Evolutionary conservation across 2,329 filamentous ascomycete genomes (phyloP).

Genomic region (Hansfordia pulvinata): DNA sequence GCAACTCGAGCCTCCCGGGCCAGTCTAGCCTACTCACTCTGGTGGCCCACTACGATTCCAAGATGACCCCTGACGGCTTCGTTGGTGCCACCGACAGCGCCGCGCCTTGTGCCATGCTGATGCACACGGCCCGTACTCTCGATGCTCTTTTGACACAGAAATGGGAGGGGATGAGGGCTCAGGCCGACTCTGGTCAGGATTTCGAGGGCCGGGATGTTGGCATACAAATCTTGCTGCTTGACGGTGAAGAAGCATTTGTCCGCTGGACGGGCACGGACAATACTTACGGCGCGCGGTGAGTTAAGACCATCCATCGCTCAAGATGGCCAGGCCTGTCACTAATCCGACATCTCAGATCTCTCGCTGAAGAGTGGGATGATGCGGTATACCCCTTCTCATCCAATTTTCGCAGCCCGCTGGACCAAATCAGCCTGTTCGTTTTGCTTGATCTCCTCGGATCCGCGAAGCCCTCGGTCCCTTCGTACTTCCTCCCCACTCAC

Average conservation of each 20-base stretch:
- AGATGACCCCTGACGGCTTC: constrained; percentile 69
- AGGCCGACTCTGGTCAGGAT: constrained; percentile 34
- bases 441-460: constrained; percentile 81
- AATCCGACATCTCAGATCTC: too few relatives aligned
- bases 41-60: constrained; percentile 89
- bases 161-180: constrained; percentile 60
- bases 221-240: constrained; percentile 78
- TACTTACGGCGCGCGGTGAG: constrained; percentile 72
- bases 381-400: constrained; percentile 56
- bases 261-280: constrained; percentile 72
- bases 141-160: constrained; percentile 69
- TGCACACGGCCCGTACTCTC: constrained; percentile 72
- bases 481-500: constrained; percentile 81
- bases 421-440: constrained; percentile 76
- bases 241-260: constrained; percentile 88
- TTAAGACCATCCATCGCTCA: too few relatives aligned
- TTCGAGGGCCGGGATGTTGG: constrained; percentile 69
- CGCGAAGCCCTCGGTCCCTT: constrained; percentile 56
- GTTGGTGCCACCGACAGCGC: constrained; percentile 91
- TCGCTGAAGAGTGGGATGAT: constrained; percentile 72
- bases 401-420: constrained; percentile 60
- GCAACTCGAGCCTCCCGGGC: too few relatives aligned
- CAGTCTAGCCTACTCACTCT: constrained; percentile 73
- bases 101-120: constrained; percentile 83
- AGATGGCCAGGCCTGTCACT: too few relatives aligned